Base-by-base conservation (phyloP, 2,329 filamentous ascomycete genomes). In the Zarea fungicola region DNA sequence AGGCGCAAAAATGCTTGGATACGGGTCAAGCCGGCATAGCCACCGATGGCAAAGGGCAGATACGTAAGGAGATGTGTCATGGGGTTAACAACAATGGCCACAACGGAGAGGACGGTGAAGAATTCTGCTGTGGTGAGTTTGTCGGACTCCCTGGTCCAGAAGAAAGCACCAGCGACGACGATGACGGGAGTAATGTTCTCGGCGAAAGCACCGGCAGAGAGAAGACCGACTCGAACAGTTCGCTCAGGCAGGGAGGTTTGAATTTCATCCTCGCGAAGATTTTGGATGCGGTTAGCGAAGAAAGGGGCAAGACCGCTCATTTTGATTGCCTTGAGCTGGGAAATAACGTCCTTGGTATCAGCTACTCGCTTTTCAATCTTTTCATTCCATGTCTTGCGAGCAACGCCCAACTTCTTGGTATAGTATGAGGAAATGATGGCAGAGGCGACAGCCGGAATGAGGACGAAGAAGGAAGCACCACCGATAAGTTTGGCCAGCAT, bases 321-420 rank as follows among this genome's bases (percentile, higher is more conserved):
- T 40, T 68, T 68, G 22, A 70, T 54, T 21, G 58, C 59, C 43
- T 67, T 69, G 55, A 70, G 65, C 6, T 60, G 58, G 5, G 52
- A 47, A 2, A 70, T 58, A 32, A 64, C 44, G 28, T 47, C 37
- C 21, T 42, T 48, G 22, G 44, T 51, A 14, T 42, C 39, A 6
- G 23, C 43, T 21, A 51, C 49, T 21, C 49, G 19, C 10, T 37
- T 37, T 37, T 47, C 35, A 23, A 48, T 43, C 31, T 43, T 48
- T 34, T 42, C 43, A 32, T 51, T 51, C 49, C 49, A 51, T 3
- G 18, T 32, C 23, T 16, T 43, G 5, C 43, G 36, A 5, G 49
- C 49, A 11, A 31, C 18, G 14, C 29, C 43, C 10, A 51, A 25
- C 25, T 31, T 41, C 44, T 47, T 41, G 22, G 42, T 40, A 19